A percentile compares a stretch with the other conserved stretches of the same genome.
Evolutionary conservation across 179 eudicot genomes (phyloP).

Genomic region (Monotropa hypopitys): DNA sequence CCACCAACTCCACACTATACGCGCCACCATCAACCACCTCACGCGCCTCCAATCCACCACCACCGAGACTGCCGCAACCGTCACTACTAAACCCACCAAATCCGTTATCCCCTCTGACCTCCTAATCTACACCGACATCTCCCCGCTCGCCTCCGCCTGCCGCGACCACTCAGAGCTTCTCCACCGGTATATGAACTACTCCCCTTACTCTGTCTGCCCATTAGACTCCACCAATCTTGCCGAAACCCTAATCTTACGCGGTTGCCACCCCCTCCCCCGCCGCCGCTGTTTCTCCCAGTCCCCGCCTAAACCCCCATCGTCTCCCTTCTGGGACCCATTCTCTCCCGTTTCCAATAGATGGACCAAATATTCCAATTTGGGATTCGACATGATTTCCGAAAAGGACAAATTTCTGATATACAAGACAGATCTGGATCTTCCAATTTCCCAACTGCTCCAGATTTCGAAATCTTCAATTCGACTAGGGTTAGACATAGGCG

Average conservation of each 20-base stretch:
- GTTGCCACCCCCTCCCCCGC: slow-evolving; percentile 79
- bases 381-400: slow-evolving; percentile 43
- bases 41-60: slow-evolving; percentile 52
- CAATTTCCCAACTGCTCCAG: slow-evolving; percentile 41
- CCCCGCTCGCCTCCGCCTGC: slow-evolving; percentile 66
- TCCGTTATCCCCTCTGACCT: slow-evolving; percentile 52
- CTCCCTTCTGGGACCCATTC: slow-evolving; percentile 30
- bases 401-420: slow-evolving; percentile 28
- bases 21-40: slow-evolving; percentile 94
- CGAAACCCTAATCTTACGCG: slow-evolving; percentile 60
- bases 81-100: slow-evolving; percentile 8
- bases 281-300: slow-evolving; percentile 60
- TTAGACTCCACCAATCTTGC: slow-evolving; percentile 29
- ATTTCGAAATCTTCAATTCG: slow-evolving; percentile 33
- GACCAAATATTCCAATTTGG: slow-evolving; percentile 39
- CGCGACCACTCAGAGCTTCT: slow-evolving; percentile 56
- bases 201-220: slow-evolving; percentile 53
- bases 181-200: slow-evolving; percentile 71
- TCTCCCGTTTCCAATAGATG: slow-evolving; percentile 30
- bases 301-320: slow-evolving; percentile 17
- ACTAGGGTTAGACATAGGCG: slow-evolving; percentile 68
- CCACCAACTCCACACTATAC: slow-evolving; percentile 72
- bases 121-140: slow-evolving; percentile 39
- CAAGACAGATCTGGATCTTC: slow-evolving; percentile 64
- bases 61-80: slow-evolving; percentile 11